Evolutionary conservation across 1,139 yeast genomes (phyloP).

Genomic region (Geotrichum australiense): DNA sequence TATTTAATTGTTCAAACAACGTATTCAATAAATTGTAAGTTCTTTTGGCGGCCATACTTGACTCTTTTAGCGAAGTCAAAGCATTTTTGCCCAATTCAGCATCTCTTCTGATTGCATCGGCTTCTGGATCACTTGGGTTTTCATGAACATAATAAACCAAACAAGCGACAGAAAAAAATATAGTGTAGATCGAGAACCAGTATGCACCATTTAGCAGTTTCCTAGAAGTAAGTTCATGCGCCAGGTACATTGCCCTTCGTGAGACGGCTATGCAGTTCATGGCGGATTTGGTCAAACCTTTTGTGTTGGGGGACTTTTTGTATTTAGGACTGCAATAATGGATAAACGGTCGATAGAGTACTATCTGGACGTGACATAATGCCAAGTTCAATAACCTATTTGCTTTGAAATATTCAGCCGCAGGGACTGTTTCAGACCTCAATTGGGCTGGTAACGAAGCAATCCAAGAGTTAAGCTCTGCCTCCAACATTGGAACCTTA

Average conservation of each 20-base stretch:
- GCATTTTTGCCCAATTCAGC: constrained; percentile 77
- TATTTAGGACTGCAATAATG: constrained; percentile 57
- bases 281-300: constrained; percentile 49
- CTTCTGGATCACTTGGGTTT: constrained; percentile 49
- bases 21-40: constrained; percentile 74
- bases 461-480: constrained; percentile 71
- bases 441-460: constrained; percentile 65
- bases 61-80: constrained; percentile 60
- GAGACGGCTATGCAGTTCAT: constrained; percentile 81
- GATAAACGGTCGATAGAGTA: constrained; percentile 82
- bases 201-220: constrained; percentile 77
- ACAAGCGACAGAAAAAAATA: constrained; percentile 85
- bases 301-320: constrained; percentile 43
- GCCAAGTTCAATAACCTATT: constrained; percentile 71
- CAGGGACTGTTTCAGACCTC: constrained; percentile 57
- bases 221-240: constrained; percentile 73
- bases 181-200: constrained; percentile 88
- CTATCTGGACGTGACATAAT: constrained; percentile 75
- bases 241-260: constrained; percentile 71
- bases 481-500: constrained; percentile 65
- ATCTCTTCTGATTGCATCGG: constrained; percentile 50
- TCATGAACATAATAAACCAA: constrained; percentile 79
- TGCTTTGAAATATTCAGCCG: constrained; percentile 63
- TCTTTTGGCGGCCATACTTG: constrained; percentile 70
- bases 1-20: constrained; percentile 64